phyloP scores from a whole-genome alignment of 176 grass and related monocot genomes.

The Saccharum officinarum region DNA sequence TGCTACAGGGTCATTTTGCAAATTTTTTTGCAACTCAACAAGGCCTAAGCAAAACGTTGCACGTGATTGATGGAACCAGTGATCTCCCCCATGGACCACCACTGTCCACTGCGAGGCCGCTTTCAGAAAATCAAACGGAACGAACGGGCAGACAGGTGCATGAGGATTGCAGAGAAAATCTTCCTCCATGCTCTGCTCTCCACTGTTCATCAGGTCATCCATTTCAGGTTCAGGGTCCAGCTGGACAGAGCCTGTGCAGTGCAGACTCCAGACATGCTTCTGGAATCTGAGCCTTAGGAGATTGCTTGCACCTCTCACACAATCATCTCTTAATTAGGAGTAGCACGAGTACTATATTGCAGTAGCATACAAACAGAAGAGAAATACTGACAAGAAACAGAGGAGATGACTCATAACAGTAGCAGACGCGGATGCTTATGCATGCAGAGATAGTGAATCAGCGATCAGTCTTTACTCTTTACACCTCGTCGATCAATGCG shows the following conservation, averaged over 20 bases:
- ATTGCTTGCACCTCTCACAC: not conserved
- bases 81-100: slow-evolving; percentile 2
- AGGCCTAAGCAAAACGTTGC: slow-evolving; percentile 11
- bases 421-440: not conserved
- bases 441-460: not conserved
- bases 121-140: slow-evolving; percentile 33
- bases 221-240: not conserved
- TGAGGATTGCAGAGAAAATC: not conserved
- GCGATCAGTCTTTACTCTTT: slow-evolving; percentile 10
- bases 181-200: not conserved
- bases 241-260: not conserved
- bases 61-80: not conserved
- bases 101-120: not conserved
- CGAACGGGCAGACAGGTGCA: not conserved
- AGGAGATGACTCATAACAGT: too few species aligned
- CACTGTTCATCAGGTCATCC: not conserved
- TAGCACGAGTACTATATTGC: too few species aligned
- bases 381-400: too few species aligned
- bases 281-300: not conserved
- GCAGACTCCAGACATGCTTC: not conserved
- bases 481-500: slow-evolving; percentile 33
- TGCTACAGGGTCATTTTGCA: too few species aligned
- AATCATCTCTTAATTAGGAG: not conserved
- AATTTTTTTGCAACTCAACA: too few species aligned
- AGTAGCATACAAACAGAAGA: not conserved